Evolutionary conservation across 305 asterid species (phyloP), one percentile per base, ranked within the genome.

Genomic region (Withania somnifera): DNA sequence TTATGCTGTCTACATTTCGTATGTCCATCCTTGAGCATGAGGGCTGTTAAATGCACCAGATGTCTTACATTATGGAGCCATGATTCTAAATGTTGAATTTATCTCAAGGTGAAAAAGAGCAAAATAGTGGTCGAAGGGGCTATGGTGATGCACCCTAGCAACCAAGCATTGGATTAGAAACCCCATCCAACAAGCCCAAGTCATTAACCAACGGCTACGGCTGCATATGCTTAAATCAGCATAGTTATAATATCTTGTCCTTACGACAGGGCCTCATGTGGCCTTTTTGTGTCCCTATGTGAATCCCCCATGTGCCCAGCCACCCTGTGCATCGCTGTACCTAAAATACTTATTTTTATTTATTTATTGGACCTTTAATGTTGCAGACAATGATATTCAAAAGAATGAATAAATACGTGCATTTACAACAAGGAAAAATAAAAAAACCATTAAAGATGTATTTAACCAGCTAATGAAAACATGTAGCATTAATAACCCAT

Each of bases 261-360:
- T 32, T 60, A 79, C 57, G 75, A 66, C 67, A 84, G 88, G 87
- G 83, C 88, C 87, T 83, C 84, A 80, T 87, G 86, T 82, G 78
- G 71, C 84, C 85, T 61, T 19, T 47, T 61, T 36, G 32, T 67
- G 84, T 81, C 87, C 54, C 73, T 85, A 68, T 79, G 63, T 53
- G 79, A 81, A 77, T 47, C 77, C 40, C 86, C 91, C 95, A 93
- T 88, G 92, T 90, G 95, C 80, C 63, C 38, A 88, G 87, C 88
- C 85, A 83, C 89, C 85, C 84, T 86, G 86, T 71, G 66, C 85
- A 69, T 84, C 58, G 84, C 86, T 86, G 87, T 87, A 58, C 47
- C 34, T n/a, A 36, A 51, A 19, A 6, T 34, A 5, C 45, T 26
- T 47, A 15, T 11, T 0, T 36, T 42, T 11, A 24, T n/a, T 71